Evolutionary conservation across 441 rosid genomes (phyloP), one percentile per base, ranked within the genome.

Genomic region (Omphalea diandra): DNA sequence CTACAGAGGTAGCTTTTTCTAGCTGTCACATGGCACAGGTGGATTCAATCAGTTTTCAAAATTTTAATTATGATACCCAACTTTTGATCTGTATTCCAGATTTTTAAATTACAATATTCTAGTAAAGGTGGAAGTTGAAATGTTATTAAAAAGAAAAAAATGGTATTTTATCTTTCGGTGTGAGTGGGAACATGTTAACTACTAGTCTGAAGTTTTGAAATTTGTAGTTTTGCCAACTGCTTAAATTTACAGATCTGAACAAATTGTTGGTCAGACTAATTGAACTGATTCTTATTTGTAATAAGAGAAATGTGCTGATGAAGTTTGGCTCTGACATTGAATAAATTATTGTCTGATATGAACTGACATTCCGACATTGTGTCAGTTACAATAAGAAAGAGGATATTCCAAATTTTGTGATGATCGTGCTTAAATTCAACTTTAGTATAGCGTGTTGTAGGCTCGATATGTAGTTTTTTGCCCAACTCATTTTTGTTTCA

Each of bases 401-500:
- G 14, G 56, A 65, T 27, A 17, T 20, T 17, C 20, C 33, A 18
- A 27, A 49, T n/a, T 35, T 57, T 67, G 8, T 35, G 40, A 65
- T 52, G 26, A 24, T 24, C 46, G 20, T 71, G 17, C 15, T 64
- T 17, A 24, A 24, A 24, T 38, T 43, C 38, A 40, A 20, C 54
- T 68, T 44, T 52, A 44, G 27, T 43, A 52, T 27, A 18, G 36
- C 65, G 33, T 11, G 33, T 15, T 24, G 20, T 38, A 9, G 58
- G 36, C 12, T 44, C 50, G 27, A 26, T 47, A 11, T 31, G 6
- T 29, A 43, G 27, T 15, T 43, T 55, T 64, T 40, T n/a, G n/a
- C 70, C 40, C 50, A 41, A 24, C 54, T 3, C 61, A 18, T 75
- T 65, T 65, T 24, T 68, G 43, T 33, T 69, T 58, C 32, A 10